A percentile compares a stretch with the other conserved stretches of the same genome.
Evolutionary conservation across 2,329 filamentous ascomycete genomes (phyloP).

Genomic region (Penicillium sp.): DNA sequence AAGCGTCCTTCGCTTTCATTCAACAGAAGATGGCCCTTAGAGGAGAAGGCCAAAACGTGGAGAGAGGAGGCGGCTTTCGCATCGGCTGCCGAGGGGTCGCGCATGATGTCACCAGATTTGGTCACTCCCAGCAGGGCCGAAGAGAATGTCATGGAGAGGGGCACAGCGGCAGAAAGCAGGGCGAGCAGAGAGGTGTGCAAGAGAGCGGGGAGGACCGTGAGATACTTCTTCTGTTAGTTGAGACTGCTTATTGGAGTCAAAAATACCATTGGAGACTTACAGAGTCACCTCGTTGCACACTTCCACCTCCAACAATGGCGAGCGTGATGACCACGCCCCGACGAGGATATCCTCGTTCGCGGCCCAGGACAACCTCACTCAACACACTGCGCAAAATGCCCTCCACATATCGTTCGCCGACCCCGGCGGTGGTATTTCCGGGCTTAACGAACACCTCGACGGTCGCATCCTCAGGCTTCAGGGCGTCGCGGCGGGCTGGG

Average conservation of each 20-base stretch:
- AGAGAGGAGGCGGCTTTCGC: constrained; percentile 65
- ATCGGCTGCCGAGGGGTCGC: constrained; percentile 63
- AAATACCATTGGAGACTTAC: constrained; percentile 24
- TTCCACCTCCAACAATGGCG: constrained; percentile 38
- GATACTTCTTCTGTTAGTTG: constrained; percentile 53
- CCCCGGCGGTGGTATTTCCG: constrained; percentile 79
- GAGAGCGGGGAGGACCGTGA: constrained; percentile 76
- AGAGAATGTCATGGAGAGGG: constrained; percentile 70
- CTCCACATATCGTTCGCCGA: constrained; percentile 79
- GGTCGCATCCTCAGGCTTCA: constrained; percentile 85
- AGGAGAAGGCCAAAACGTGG: constrained; percentile 83
- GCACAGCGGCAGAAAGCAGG: constrained; percentile 77
- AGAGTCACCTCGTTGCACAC: constrained; percentile 37
- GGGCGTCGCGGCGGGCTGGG: constrained; percentile 68
- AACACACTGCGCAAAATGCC: constrained; percentile 43
- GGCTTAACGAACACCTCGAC: constrained; percentile 89
- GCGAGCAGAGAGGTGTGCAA: constrained; percentile 76
- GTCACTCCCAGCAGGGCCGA: constrained; percentile 63
- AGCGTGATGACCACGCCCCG: constrained; percentile 45
- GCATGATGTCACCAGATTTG: constrained; percentile 44
- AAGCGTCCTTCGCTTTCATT: constrained; percentile 82
- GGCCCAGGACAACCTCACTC: constrained; percentile 40
- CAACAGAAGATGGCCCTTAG: constrained; percentile 68
- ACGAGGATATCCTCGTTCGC: constrained; percentile 42
- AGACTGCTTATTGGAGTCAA: constrained; percentile 7